These are phyloP conservation scores for Cercophora scortea DNA, from an alignment of 495 filamentous ascomycete genomes.

Conservation along the genomic window DNA sequence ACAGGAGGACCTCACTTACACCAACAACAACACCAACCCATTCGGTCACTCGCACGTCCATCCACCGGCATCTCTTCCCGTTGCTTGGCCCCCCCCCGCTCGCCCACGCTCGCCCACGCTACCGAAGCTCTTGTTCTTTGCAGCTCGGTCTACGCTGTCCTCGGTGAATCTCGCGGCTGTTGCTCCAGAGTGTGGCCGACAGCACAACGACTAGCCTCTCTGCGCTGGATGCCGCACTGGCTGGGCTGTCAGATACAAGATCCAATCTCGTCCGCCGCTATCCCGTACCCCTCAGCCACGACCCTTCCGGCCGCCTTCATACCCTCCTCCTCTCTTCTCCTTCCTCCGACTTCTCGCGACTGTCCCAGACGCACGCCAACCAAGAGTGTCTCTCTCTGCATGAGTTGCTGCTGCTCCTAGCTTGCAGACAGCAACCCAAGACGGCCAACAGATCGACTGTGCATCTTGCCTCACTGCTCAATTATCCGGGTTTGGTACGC, in stretches of 20 bases:
- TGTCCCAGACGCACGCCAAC: background rate
- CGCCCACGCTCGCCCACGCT: background rate
- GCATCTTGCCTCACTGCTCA: conserved; percentile 21
- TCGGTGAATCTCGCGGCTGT: conserved; percentile 21
- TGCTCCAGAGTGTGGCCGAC: conserved; percentile 21
- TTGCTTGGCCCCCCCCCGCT: conserved; percentile 12
- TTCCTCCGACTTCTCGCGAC: background rate
- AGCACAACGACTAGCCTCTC: conserved; percentile 18
- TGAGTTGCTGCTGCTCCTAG: background rate
- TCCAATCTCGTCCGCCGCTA: conserved; percentile 13
- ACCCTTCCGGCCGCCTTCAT: conserved; percentile 2
- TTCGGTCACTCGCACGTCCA: background rate
- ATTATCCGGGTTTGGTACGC: conserved; percentile 29
- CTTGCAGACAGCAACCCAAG: background rate
- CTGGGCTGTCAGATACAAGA: conserved; percentile 6
- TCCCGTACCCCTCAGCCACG: background rate
- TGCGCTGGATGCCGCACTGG: conserved; percentile 2
- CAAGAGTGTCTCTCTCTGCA: conserved; percentile 1
- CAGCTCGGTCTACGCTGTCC: conserved; percentile 3
- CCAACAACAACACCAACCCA: background rate
- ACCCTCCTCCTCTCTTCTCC: conserved; percentile 1
- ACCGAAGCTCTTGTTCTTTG: background rate
- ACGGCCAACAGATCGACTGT: conserved; percentile 11
- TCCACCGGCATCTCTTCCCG: conserved; percentile 16
- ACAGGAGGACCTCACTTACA: background rate